These are phyloP conservation scores for Neurospora sp. DNA, from an alignment of 495 filamentous ascomycete species.

Conservation along the genomic window DNA sequence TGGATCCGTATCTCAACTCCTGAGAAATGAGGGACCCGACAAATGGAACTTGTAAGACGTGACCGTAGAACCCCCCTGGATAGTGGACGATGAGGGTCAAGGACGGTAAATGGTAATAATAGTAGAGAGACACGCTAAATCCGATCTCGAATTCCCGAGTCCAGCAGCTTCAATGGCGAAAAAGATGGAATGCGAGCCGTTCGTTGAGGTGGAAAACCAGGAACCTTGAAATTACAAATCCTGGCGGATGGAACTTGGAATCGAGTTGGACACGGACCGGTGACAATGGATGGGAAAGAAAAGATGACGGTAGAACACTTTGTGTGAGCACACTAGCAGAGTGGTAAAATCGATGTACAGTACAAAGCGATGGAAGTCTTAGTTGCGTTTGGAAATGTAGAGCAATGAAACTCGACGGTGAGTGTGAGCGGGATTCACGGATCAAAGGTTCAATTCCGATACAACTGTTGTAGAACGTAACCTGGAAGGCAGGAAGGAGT, in stretches of 20 bases:
- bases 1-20: not conserved
- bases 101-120: not conserved
- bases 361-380: not conserved
- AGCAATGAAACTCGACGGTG: not conserved
- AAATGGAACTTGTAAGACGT: not conserved
- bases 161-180: not conserved
- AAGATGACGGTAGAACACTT: not conserved
- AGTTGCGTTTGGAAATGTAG: not conserved
- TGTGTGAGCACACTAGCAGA: not conserved
- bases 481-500: not conserved
- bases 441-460: not conserved
- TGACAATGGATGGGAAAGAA: not conserved
- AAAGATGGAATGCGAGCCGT: not conserved
- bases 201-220: not conserved
- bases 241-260: slow-evolving; percentile 14
- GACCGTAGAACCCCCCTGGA: not conserved
- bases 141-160: not conserved
- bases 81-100: not conserved
- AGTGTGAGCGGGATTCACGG: not conserved
- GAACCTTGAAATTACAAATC: not conserved
- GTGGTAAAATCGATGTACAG: not conserved
- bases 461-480: not conserved
- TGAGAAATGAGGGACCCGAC: not conserved
- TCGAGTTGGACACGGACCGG: not conserved
- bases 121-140: not conserved